phyloP scores from a whole-genome alignment of 257 asterid genomes.

The Solanum pinnatisectum region DNA sequence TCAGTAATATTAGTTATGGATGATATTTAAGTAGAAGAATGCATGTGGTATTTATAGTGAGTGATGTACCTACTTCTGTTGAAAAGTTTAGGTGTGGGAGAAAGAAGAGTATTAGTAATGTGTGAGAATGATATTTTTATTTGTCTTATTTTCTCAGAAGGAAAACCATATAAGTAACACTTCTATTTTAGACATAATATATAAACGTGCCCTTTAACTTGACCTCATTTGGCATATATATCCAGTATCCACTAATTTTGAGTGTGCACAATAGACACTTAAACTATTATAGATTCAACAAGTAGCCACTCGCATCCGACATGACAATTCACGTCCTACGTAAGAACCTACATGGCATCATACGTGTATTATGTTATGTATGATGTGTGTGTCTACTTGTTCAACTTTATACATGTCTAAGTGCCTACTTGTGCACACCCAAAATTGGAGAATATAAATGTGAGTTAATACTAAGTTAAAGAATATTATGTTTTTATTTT shows the following conservation, averaged over 20 bases:
- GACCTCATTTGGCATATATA: neutral
- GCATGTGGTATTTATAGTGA: neutral
- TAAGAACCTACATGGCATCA: neutral
- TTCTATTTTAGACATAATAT: too few relatives aligned
- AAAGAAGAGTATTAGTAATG: neutral
- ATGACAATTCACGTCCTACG: neutral
- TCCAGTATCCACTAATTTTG: too few relatives aligned
- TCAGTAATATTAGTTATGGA: neutral
- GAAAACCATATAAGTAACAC: neutral
- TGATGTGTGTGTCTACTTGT: too few relatives aligned
- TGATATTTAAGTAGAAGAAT: neutral
- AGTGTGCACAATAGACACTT: neutral
- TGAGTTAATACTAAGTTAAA: neutral
- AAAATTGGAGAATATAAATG: too few relatives aligned
- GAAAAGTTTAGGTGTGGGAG: neutral
- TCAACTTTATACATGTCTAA: too few relatives aligned
- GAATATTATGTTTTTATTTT: neutral
- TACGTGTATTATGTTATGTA: too few relatives aligned
- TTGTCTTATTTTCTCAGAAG: neutral
- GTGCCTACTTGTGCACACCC: neutral
- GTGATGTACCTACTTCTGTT: neutral
- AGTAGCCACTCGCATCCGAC: neutral
- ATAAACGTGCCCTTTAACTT: neutral
- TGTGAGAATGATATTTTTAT: neutral
- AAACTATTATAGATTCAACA: too few relatives aligned